Base-by-base conservation (phyloP, 1,284 basidiomycete species). In the Tilletia caries region DNA sequence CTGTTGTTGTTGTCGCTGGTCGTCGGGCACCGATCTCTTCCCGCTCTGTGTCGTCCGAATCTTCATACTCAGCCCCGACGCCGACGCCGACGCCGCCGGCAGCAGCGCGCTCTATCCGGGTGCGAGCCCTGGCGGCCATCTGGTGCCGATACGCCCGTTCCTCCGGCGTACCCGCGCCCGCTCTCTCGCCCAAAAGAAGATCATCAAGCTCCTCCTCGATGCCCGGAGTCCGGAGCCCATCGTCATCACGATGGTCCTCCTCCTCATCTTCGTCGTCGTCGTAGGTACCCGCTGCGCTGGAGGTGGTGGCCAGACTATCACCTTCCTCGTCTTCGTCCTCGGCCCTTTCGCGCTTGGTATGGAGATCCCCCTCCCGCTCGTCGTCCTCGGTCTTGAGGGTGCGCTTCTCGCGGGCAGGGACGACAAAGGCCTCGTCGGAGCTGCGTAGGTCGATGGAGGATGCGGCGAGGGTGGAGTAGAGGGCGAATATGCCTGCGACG, bases 401-500 rank as follows among this genome's bases (percentile, higher is more conserved):
- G 10, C 32, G 58, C 29, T 33, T 34, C 25, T 77, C 74, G 8
- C 71, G 48, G 25, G 32, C 2, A 23, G 48, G 46, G 44, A 37
- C 37, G 27, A 54, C 65, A 37, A 54, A 52, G 50, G 23, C 13
- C 52, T 67, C 46, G 29, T 46, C 54, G 25, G 50, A 58, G 13
- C 32, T 27, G 41, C 44, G 48, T 23, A 52, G 15, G 54, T 62
- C 58, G 25, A 77, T 71, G 3, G 69, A 62, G n/a, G 76, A 75
- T 4, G 75, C 78, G 3, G 58, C 27, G 27, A 62, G 8, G 27
- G 58, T 62, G 25, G 66, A 58, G 67, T 79, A 81, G 33, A 77
- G 70, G 10, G 77, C 73, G 5, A 75, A 76, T 6, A 79, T 54
- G 32, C 71, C 73, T 79, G 81, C 80, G 20, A 83, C 68, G 41